Conservation (phyloP, 2,329 filamentous ascomycete species). For the Fusarium acutatum region DNA sequence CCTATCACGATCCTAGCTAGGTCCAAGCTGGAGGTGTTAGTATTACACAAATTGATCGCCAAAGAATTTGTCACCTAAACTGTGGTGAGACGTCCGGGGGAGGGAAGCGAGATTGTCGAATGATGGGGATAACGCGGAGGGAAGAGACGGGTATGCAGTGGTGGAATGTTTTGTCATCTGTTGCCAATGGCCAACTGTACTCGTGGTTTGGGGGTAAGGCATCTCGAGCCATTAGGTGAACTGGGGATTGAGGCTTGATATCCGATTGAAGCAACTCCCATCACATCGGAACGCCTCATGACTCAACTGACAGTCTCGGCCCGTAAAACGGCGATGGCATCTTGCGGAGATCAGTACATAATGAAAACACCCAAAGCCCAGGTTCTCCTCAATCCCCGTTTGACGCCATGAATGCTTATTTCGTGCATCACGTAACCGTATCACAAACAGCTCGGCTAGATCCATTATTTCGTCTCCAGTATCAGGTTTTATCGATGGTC, state of each 20-base stretch:
- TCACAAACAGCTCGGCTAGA: neutral
- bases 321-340: slow-evolving; percentile 3
- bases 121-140: slow-evolving; percentile 27
- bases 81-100: slow-evolving; percentile 1
- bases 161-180: slow-evolving; percentile 2
- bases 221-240: neutral
- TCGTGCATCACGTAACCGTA: slow-evolving; percentile 15
- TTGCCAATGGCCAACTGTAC: neutral
- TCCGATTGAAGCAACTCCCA: neutral
- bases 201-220: neutral
- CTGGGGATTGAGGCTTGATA: neutral
- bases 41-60: slow-evolving; percentile 26
- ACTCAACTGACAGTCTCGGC: slow-evolving; percentile 6
- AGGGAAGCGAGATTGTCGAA: slow-evolving; percentile 36
- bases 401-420: slow-evolving; percentile 29
- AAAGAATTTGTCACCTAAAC: slow-evolving; percentile 23
- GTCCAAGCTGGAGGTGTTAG: neutral
- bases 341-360: slow-evolving; percentile 24
- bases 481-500: neutral
- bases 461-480: neutral
- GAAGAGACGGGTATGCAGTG: neutral
- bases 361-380: slow-evolving; percentile 12
- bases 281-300: neutral
- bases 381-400: slow-evolving; percentile 30
- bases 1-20: slow-evolving; percentile 13